A percentile compares a stretch with the other conserved stretches of the same genome.
Conservation (phyloP, 805 yeast genomes). For the Saccharomyces jurei region DNA sequence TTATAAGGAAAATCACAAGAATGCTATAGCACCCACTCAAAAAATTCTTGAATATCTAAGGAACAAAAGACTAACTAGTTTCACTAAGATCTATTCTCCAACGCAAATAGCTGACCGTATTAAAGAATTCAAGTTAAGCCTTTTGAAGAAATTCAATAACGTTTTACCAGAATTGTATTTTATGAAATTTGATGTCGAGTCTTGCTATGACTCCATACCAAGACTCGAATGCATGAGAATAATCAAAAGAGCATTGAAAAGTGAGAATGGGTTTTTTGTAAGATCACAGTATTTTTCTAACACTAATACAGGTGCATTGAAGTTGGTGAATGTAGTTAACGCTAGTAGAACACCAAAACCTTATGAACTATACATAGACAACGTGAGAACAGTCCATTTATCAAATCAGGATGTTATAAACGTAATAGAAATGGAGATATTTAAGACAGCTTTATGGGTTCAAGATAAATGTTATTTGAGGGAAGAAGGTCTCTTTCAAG, state of each 20-base stretch:
- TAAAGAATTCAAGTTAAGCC: constrained; percentile 30
- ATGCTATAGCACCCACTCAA: constrained; percentile 39
- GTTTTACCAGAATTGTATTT: constrained; percentile 37
- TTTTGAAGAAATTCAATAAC: constrained; percentile 10
- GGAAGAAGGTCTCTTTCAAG: constrained; percentile 73
- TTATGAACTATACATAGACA: constrained; percentile 26
- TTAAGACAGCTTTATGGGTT: constrained; percentile 39
- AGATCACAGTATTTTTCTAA: constrained; percentile 15
- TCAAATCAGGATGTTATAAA: constrained; percentile 38
- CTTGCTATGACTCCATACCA: constrained; percentile 71
- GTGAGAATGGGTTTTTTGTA: constrained; percentile 26
- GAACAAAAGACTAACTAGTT: constrained; percentile 15
- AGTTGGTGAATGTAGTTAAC: constrained; percentile 14
- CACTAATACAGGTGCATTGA: constrained; percentile 11
- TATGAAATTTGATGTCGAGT: constrained; percentile 65
- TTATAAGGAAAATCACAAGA: constrained; percentile 31
- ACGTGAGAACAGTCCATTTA: constrained; percentile 31
- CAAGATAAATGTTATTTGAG: constrained; percentile 37
- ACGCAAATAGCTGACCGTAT: constrained; percentile 39
- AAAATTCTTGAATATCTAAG: constrained; percentile 32
- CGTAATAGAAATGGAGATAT: constrained; percentile 45
- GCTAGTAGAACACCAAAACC: constrained; percentile 7
- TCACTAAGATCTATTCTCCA: constrained; percentile 36
- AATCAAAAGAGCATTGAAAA: constrained; percentile 16
- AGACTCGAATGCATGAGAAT: constrained; percentile 34